These are phyloP conservation scores for Hypomontagnella monticulosa DNA, from an alignment of 495 filamentous ascomycete genomes.

Conservation along the genomic window DNA sequence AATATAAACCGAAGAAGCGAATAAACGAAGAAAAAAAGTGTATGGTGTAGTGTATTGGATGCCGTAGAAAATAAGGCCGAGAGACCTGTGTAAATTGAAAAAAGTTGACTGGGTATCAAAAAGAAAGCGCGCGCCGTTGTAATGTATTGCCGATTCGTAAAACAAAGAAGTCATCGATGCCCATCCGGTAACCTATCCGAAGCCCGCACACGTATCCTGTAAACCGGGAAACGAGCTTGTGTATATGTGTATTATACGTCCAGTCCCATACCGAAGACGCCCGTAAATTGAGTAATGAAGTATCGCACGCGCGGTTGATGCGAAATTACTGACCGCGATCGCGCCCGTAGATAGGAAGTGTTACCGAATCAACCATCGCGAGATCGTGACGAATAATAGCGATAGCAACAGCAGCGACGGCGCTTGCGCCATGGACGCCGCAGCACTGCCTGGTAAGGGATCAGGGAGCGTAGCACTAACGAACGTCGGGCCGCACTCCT, in stretches of 20 bases:
- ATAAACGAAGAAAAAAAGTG: constrained; percentile 16
- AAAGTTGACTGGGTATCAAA: constrained; percentile 41
- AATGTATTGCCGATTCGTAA: constrained; percentile 32
- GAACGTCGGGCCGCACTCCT: constrained; percentile 70
- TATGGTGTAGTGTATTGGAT: constrained; percentile 6
- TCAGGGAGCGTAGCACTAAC: constrained; percentile 67
- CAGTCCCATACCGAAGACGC: constrained; percentile 29
- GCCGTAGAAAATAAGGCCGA: constrained; percentile 2
- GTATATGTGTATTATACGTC: neutral
- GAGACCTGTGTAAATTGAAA: no score
- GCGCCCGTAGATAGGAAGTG: neutral
- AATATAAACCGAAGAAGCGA: constrained; percentile 15
- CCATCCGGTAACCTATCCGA: constrained; percentile 30
- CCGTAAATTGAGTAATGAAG: constrained; percentile 29
- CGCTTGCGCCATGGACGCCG: constrained; percentile 24
- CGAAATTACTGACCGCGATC: neutral
- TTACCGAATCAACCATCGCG: constrained; percentile 33
- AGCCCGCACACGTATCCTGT: constrained; percentile 6
- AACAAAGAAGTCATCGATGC: constrained; percentile 33
- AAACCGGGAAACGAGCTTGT: constrained; percentile 12
- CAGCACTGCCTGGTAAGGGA: constrained; percentile 33
- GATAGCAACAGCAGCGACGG: constrained; percentile 37
- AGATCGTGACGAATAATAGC: constrained; percentile 19
- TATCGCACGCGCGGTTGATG: neutral
- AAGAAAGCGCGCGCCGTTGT: constrained; percentile 28